Evolutionary conservation across 176 grass and related monocot genomes (phyloP), one percentile per base, ranked within the genome.

Genomic region (Puya raimondii): DNA sequence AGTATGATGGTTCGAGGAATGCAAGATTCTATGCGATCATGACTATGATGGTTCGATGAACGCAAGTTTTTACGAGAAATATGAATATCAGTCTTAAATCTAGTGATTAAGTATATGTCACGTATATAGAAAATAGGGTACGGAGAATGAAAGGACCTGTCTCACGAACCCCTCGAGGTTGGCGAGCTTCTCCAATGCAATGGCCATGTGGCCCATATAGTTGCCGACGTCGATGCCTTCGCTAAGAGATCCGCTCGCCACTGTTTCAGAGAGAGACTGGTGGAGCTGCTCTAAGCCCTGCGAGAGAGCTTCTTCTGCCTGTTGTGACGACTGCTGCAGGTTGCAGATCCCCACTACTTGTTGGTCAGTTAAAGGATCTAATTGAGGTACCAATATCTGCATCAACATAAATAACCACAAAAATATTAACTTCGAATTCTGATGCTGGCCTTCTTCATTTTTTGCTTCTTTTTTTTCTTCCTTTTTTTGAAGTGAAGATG

Each of bases 281-380:
- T 91, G 80, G 70, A 96, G 82, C 64, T 88, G 85, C 49, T 96
- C 92, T 20, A 91, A 79, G 23, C 93, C 93, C 75, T 96, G 93
- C 2, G 86, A 87, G 16, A 96, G 89, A 64, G 93, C 88, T 80
- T 96, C 93, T 77, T 96, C 93, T 50, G 93, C 89, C 78, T 96
- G 88, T 53, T 96, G 93, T 27, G 74, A 90, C 23, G 86, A 97
- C 73, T 88, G 94, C 56, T 85, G 79, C 29, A 97, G 89, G 71
- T 53, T 85, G 63, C 68, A 92, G 51, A 97, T 87, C 76, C 84
- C 89, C 42, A 85, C 54, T 27, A 90, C n/a, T 70, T 97, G 89
- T 33, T 97, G 89, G 48, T 97, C 89, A 23, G 94, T 97, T 69
- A 92, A 49, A 22, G 89, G 89, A 77, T 97, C 89, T 53, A 97